Conservation (phyloP, 768 basidiomycete species). For the Mycena maculata region DNA sequence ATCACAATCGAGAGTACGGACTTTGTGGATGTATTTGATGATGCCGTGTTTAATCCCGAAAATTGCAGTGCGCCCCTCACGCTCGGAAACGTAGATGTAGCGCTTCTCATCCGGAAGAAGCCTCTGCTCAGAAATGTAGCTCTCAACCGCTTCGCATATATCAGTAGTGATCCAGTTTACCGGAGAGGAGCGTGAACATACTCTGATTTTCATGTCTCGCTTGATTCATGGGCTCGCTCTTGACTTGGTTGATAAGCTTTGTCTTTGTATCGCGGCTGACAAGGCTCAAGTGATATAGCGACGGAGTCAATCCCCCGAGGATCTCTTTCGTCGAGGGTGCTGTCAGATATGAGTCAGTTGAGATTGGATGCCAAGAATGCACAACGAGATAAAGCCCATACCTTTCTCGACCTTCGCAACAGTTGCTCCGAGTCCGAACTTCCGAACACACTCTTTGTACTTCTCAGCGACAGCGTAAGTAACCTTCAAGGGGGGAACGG, state of each 20-base stretch:
- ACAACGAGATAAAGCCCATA: background rate
- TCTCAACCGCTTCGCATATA: conserved; percentile 4
- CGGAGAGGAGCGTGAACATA: background rate
- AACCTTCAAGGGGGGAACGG: conserved; percentile 14
- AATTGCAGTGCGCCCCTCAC: conserved; percentile 28
- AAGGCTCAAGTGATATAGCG: conserved; percentile 12
- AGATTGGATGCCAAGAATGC: background rate
- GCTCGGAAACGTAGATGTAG: conserved; percentile 31
- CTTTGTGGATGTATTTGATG: conserved; percentile 10
- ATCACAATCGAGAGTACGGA: conserved; percentile 23
- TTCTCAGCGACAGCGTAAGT: conserved; percentile 4
- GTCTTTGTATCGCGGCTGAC: too few relatives aligned
- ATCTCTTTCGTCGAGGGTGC: conserved; percentile 16
- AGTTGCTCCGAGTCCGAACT: conserved; percentile 14
- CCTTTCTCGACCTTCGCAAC: conserved; percentile 24
- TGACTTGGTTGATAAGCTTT: conserved; percentile 20
- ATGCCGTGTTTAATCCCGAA: conserved; percentile 1
- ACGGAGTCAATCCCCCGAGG: conserved; percentile 18
- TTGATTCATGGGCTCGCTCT: conserved; percentile 18
- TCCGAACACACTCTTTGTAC: conserved; percentile 17
- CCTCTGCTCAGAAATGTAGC: background rate
- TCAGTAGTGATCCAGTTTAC: background rate
- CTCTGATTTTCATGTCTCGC: conserved; percentile 18
- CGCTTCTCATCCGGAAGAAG: background rate
- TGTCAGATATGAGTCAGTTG: conserved; percentile 7